These are phyloP conservation scores for Neurospora terricola DNA, from an alignment of 495 filamentous ascomycete genomes.

Conservation along the genomic window DNA sequence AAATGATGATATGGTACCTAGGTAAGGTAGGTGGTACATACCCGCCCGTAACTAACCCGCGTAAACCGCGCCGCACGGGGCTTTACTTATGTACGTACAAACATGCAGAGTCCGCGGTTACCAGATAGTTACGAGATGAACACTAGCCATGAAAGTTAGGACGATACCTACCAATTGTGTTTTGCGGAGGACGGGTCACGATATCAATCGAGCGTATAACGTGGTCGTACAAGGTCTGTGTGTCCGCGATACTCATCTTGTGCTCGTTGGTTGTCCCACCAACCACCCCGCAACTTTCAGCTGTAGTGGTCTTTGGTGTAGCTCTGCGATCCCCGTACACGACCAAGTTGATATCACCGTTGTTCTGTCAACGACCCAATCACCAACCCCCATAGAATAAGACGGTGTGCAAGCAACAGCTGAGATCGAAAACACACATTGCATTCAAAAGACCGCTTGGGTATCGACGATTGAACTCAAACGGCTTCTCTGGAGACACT, in stretches of 20 bases:
- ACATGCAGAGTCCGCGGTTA: background rate
- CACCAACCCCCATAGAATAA: background rate
- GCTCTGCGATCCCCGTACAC: background rate
- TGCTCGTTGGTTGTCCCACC: background rate
- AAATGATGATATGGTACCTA: background rate
- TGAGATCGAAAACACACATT: background rate
- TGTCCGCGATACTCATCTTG: background rate
- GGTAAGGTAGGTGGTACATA: background rate
- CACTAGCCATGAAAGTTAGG: background rate
- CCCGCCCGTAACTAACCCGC: background rate
- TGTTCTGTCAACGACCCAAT: background rate
- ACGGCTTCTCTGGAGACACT: background rate
- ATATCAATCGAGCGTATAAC: background rate
- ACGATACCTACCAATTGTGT: background rate
- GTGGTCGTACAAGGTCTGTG: background rate
- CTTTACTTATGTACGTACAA: background rate
- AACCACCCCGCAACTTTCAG: background rate
- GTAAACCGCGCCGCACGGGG: background rate
- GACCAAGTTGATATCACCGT: background rate
- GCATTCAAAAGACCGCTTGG: background rate
- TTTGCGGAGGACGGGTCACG: background rate
- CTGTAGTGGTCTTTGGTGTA: background rate
- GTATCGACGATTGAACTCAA: background rate
- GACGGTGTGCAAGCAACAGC: background rate
- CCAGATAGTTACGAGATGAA: background rate